These are phyloP conservation scores for Epichloe elymi DNA, from an alignment of 2,329 filamentous ascomycete genomes.

Conservation along the genomic window DNA sequence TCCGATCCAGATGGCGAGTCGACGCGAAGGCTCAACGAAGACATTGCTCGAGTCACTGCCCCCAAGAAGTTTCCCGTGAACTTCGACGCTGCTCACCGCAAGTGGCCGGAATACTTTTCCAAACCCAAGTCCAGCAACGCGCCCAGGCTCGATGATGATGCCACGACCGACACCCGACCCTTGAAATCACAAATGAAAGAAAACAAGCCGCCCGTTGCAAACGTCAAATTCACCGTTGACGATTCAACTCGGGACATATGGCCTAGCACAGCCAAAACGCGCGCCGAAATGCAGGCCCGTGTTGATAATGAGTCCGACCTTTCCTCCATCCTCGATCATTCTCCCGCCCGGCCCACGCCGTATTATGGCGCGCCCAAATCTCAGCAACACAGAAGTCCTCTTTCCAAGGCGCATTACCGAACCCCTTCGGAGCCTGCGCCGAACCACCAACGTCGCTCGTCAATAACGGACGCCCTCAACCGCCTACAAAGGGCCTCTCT, in stretches of 20 bases:
- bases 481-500: slow-evolving; percentile 23
- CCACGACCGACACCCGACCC: slow-evolving; percentile 23
- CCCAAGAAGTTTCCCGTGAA: slow-evolving; percentile 27
- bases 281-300: slow-evolving; percentile 39
- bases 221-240: slow-evolving; percentile 22
- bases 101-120: slow-evolving; percentile 39
- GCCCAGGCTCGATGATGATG: slow-evolving; percentile 14
- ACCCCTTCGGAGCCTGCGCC: slow-evolving; percentile 16
- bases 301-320: slow-evolving; percentile 40
- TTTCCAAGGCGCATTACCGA: slow-evolving; percentile 22
- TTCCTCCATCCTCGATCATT: slow-evolving; percentile 30
- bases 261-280: slow-evolving; percentile 26
- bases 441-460: slow-evolving; percentile 14
- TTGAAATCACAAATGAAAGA: slow-evolving; percentile 28
- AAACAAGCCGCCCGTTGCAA: slow-evolving; percentile 27
- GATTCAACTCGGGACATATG: slow-evolving; percentile 30
- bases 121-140: slow-evolving; percentile 22
- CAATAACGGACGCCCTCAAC: slow-evolving; percentile 22
- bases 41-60: slow-evolving; percentile 31
- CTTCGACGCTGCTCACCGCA: slow-evolving; percentile 32
- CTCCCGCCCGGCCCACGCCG: slow-evolving; percentile 19
- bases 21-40: slow-evolving; percentile 35
- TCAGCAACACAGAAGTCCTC: slow-evolving; percentile 23
- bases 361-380: slow-evolving; percentile 15
- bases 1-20: slow-evolving; percentile 41